A percentile compares a stretch with the other conserved stretches of the same genome.
Evolutionary conservation across 331 rosid species (phyloP).

Genomic region (Telfairia occidentalis): DNA sequence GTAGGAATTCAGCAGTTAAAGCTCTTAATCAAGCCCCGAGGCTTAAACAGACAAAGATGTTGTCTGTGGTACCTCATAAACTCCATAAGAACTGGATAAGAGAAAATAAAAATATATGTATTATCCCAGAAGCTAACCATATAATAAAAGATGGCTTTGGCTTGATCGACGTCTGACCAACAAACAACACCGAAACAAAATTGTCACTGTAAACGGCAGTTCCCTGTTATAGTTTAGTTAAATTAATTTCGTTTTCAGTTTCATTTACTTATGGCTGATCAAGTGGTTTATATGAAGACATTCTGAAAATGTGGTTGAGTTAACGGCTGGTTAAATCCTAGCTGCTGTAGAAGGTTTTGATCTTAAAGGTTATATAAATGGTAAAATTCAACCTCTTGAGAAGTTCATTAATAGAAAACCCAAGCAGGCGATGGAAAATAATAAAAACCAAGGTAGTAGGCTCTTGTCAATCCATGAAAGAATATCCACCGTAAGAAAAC

Average conservation of each 20-base stretch:
- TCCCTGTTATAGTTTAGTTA: not conserved
- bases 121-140: not conserved
- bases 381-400: not conserved
- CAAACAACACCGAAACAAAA: not conserved
- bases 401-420: not conserved
- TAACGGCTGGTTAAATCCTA: not conserved
- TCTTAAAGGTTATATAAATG: not conserved
- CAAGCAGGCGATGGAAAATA: not conserved
- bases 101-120: not conserved
- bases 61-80: not conserved
- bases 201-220: not conserved
- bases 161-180: not conserved
- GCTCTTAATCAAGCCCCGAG: not conserved
- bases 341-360: not conserved
- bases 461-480: not conserved
- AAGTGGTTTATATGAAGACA: not conserved
- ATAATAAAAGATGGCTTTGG: not conserved
- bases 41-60: not conserved
- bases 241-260: not conserved
- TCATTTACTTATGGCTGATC: not conserved
- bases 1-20: not conserved
- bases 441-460: not conserved
- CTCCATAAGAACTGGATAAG: not conserved
- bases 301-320: not conserved
- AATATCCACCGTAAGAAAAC: not conserved